Conservation (phyloP, 2,329 filamentous ascomycete genomes). For the Xylariaceae sp. region DNA sequence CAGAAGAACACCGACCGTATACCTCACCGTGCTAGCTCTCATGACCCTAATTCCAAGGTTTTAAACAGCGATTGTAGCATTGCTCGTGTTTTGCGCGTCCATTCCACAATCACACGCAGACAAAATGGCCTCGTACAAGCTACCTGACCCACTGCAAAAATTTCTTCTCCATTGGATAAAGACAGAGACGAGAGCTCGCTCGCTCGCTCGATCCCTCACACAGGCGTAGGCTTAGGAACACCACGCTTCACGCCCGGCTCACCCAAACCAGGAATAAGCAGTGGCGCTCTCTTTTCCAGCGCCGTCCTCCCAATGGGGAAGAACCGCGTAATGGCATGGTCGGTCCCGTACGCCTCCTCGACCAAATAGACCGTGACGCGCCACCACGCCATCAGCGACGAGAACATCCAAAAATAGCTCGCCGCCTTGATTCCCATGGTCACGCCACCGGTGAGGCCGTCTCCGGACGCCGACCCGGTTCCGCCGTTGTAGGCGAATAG, state of each 20-base stretch:
- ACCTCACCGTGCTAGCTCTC: too few species aligned
- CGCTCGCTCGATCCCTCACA: background rate
- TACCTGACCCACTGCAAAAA: too few species aligned
- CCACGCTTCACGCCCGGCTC: constrained; percentile 11
- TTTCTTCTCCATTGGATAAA: too few species aligned
- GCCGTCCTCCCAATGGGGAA: constrained; percentile 8
- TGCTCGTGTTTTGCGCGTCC: too few species aligned
- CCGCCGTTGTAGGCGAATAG: constrained; percentile 10
- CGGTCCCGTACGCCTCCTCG: constrained; percentile 8
- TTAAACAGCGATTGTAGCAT: too few species aligned
- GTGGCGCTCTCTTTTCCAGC: constrained; percentile 5
- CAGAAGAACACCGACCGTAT: too few species aligned
- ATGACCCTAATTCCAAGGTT: too few species aligned
- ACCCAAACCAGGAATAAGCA: constrained; percentile 8
- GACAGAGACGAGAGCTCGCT: too few species aligned
- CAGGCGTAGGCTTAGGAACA: constrained; percentile 8
- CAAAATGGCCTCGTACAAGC: too few species aligned
- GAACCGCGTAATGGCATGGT: constrained; percentile 6
- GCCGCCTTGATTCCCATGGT: constrained; percentile 9
- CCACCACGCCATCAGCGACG: constrained; percentile 7
- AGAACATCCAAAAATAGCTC: constrained; percentile 9
- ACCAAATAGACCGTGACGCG: constrained; percentile 7
- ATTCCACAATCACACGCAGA: too few species aligned
- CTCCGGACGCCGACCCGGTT: constrained; percentile 5
- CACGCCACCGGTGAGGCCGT: constrained; percentile 8